phyloP scores from a whole-genome alignment of 2,329 filamentous ascomycete species.

The Coniochaeta ligniaria region DNA sequence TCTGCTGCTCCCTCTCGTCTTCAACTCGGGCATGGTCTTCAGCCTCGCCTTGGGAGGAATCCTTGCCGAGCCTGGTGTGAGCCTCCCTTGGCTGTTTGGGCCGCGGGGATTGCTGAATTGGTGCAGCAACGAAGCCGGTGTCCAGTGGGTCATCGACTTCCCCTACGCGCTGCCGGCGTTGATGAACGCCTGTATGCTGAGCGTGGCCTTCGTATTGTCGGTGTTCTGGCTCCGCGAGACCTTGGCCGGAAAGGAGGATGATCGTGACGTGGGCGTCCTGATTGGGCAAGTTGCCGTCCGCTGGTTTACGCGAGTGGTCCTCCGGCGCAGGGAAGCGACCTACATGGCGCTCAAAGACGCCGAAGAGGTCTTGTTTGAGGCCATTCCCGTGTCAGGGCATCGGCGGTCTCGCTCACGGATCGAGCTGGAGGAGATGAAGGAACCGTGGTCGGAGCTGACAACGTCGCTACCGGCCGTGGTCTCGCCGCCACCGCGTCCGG shows the following conservation, averaged over 20 bases:
- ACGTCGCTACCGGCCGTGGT: background rate
- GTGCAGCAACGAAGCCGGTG: conserved; percentile 18
- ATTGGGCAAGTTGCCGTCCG: conserved; percentile 5
- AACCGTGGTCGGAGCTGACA: background rate
- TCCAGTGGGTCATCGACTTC: conserved; percentile 31
- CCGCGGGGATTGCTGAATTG: conserved; percentile 26
- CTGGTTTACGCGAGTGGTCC: conserved; percentile 9
- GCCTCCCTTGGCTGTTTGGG: conserved; percentile 29
- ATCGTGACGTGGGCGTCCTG: conserved; percentile 5
- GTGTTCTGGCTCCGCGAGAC: conserved; percentile 28
- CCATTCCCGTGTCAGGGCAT: background rate
- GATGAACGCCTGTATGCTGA: conserved; percentile 27
- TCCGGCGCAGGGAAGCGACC: conserved; percentile 7
- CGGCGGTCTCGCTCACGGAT: background rate
- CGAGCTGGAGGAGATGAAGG: conserved; percentile 6
- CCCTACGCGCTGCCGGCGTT: conserved; percentile 36
- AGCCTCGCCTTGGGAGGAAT: conserved; percentile 35
- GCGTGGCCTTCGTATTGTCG: conserved; percentile 21
- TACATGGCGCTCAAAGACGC: conserved; percentile 2
- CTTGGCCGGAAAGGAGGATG: conserved; percentile 16
- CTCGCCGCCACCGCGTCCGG: background rate
- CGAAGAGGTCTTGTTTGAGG: background rate
- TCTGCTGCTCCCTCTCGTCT: conserved; percentile 51
- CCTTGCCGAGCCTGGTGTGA: conserved; percentile 33
- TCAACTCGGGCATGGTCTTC: conserved; percentile 43